Evolutionary conservation across 139 green algal genomes (phyloP), one percentile per base, ranked within the genome.

Genomic region (Asterochloris sp.): DNA sequence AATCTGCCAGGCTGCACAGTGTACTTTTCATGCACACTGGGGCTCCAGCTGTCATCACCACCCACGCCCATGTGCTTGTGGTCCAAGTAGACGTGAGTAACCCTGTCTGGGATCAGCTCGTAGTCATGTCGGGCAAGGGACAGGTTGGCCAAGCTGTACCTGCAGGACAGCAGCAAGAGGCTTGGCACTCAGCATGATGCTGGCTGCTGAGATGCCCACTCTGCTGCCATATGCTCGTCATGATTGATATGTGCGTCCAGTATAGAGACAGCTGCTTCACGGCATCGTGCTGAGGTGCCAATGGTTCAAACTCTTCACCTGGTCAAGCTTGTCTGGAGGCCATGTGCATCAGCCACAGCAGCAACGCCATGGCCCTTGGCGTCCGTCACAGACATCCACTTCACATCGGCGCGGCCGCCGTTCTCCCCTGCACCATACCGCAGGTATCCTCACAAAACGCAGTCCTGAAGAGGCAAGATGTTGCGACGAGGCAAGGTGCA

Each of bases 31-130:
- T 86, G 89, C 82, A 90, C 92, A 54, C 85, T 89, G 1, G 96
- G 96, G 62, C 85, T 95, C 96, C 96, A 99, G 84, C 88, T 95
- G 89, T 98, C 95, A 87, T 99, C 96, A 1, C 96, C 96, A 19
- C 96, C 96, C 21, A 98, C 88, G 0, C 96, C 96, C 94, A 99
- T 98, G 85, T 98, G 93, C 4, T 75, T 71, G 38, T 89, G 84
- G 82, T 99, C 96, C 81, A 99, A 60, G 79, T 96, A 89, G 75
- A 98, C 74, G 79, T 96, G 88, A 19, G 82, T 89, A 60, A 76
- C 79, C 28, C 68, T 68, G 27, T 88, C 78, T 12, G 83, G 64
- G 47, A 85, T 13, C 62, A 96, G 81, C 75, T 98, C 91, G 62
- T 93, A 85, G 38, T 95, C 82, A 79, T 98, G 94, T 66, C 78